phyloP scores from a whole-genome alignment of 176 grass and related monocot species.

The Alopecurus myosuroides region DNA sequence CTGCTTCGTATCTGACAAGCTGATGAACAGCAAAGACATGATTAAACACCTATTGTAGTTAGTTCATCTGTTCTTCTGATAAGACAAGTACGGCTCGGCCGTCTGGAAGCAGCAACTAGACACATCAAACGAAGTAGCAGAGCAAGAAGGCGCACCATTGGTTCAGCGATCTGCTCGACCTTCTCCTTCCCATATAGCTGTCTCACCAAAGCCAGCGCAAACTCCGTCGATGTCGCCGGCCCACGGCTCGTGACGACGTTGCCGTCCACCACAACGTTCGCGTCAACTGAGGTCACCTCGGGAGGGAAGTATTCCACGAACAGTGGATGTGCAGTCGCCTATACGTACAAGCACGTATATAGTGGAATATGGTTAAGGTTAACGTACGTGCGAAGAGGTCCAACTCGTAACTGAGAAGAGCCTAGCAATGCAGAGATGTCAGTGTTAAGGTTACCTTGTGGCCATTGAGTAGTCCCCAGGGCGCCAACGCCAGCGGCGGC shows the following conservation, averaged over 20 bases:
- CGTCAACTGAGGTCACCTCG: constrained; percentile 41
- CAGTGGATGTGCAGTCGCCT: constrained; percentile 60
- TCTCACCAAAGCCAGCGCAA: constrained; percentile 42
- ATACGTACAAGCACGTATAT: background rate
- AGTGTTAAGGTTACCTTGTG: constrained; percentile 19
- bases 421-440: background rate
- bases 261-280: constrained; percentile 56
- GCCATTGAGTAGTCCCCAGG: constrained; percentile 57
- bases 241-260: constrained; percentile 43
- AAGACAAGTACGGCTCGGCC: background rate
- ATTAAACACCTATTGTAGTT: no score
- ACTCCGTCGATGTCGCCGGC: constrained; percentile 45
- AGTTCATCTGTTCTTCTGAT: no score
- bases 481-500: constrained; percentile 44
- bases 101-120: background rate
- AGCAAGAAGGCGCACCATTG: constrained; percentile 23
- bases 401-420: background rate
- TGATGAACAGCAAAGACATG: background rate
- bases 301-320: constrained; percentile 52
- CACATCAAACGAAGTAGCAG: background rate
- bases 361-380: background rate
- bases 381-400: background rate
- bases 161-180: constrained; percentile 41
- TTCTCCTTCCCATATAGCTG: constrained; percentile 56
- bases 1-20: constrained; percentile 33